A percentile compares a stretch with the other conserved stretches of the same genome.
These are phyloP conservation scores for Yueomyces sp. DNA, from an alignment of 1,139 yeast genomes.

Conservation along the genomic window DNA sequence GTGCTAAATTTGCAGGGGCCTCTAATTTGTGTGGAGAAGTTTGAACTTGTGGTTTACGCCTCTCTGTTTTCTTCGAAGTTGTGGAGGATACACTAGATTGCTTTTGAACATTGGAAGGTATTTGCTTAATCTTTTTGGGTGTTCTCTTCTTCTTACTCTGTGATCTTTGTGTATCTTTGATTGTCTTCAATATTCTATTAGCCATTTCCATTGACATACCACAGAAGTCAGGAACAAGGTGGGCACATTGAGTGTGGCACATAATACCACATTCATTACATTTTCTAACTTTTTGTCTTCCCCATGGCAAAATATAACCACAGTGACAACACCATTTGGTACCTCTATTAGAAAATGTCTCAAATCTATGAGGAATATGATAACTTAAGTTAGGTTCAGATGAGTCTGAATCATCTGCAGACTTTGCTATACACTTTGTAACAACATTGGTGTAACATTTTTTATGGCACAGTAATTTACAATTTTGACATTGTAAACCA, in stretches of 20 bases:
- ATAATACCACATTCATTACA: constrained; percentile 92
- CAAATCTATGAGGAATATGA: constrained; percentile 93
- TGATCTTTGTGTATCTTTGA: constrained; percentile 59
- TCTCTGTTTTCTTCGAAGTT: not conserved
- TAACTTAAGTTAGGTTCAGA: constrained; percentile 90
- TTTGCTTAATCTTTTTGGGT: not conserved
- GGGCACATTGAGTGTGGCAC: constrained; percentile 89
- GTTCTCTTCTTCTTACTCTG: constrained; percentile 16
- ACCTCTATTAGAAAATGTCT: constrained; percentile 79
- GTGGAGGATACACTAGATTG: not conserved
- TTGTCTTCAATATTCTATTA: constrained; percentile 72
- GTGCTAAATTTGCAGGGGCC: not conserved
- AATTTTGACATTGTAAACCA: constrained; percentile 95
- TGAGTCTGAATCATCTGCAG: constrained; percentile 70
- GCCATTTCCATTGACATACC: constrained; percentile 99
- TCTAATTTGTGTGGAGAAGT: not conserved
- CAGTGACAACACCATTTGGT: constrained; percentile 99
- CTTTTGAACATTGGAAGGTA: not conserved
- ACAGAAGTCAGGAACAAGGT: constrained; percentile 92
- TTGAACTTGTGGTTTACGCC: not conserved
- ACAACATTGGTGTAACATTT: constrained; percentile 91
- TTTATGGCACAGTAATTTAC: constrained; percentile 86
- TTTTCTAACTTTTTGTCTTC: constrained; percentile 84
- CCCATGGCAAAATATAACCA: constrained; percentile 92
- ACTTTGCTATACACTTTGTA: constrained; percentile 87